A percentile compares a stretch with the other conserved stretches of the same genome.
These are phyloP conservation scores for Nemania sp. DNA, from an alignment of 2,329 filamentous ascomycete species.

Conservation along the genomic window DNA sequence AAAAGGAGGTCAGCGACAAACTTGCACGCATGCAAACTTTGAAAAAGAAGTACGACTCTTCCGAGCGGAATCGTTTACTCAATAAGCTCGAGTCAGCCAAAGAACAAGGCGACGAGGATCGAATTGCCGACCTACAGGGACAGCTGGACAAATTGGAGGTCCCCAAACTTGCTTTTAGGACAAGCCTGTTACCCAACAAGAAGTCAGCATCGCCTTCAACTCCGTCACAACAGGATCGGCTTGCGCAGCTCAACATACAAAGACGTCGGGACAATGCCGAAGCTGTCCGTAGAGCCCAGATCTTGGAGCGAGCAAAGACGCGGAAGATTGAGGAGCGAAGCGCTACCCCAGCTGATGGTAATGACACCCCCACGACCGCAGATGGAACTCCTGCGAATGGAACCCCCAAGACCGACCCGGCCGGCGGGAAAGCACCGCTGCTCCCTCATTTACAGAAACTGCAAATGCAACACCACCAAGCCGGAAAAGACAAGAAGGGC, in stretches of 20 bases:
- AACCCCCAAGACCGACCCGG: conserved; percentile 54
- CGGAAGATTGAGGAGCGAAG: conserved; percentile 65
- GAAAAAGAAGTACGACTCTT: conserved; percentile 66
- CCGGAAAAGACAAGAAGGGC: conserved; percentile 64
- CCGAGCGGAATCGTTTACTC: conserved; percentile 69
- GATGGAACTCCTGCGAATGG: conserved; percentile 57
- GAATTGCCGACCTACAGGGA: conserved; percentile 58
- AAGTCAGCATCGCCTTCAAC: conserved; percentile 54
- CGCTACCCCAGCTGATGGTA: conserved; percentile 57
- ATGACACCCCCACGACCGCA: conserved; percentile 56
- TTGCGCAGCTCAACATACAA: conserved; percentile 80
- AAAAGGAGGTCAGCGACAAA: conserved; percentile 79
- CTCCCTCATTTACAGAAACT: conserved; percentile 60
- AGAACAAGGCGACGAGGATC: conserved; percentile 64
- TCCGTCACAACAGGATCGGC: conserved; percentile 74
- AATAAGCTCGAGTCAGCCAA: conserved; percentile 70
- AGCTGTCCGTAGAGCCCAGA: conserved; percentile 85
- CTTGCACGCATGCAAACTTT: conserved; percentile 72
- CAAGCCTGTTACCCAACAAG: conserved; percentile 60
- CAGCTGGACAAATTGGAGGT: conserved; percentile 66
- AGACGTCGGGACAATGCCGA: conserved; percentile 87
- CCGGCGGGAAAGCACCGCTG: conserved; percentile 47
- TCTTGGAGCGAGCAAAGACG: conserved; percentile 73
- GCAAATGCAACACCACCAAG: conserved; percentile 54
- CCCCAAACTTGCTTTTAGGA: conserved; percentile 75